phyloP scores from a whole-genome alignment of 1,284 basidiomycete genomes.

The Limonomyces culmigenus region DNA sequence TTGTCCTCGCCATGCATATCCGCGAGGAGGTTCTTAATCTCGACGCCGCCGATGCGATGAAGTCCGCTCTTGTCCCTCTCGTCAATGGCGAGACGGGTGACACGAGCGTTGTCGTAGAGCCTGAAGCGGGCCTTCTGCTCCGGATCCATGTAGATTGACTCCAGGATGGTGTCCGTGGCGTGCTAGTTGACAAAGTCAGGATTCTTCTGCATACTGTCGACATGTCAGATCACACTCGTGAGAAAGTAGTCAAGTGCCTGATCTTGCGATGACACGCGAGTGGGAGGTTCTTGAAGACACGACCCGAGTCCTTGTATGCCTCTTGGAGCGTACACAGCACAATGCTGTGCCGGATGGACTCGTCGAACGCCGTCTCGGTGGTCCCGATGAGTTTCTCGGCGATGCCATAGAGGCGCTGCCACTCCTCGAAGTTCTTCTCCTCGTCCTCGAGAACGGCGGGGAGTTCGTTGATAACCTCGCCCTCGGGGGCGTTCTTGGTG shows the following conservation, averaged over 20 bases:
- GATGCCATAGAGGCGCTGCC: conserved; percentile 10
- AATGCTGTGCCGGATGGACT: conserved; percentile 14
- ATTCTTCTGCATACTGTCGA: too few relatives aligned
- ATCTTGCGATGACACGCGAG: conserved; percentile 13
- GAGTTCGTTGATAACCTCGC: too few relatives aligned
- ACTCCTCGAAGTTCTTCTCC: conserved; percentile 6
- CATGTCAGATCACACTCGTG: too few relatives aligned
- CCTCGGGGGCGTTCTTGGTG: too few relatives aligned
- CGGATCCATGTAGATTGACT: conserved; percentile 7
- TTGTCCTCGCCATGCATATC: background rate
- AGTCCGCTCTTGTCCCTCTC: background rate
- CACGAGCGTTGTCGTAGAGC: conserved; percentile 9
- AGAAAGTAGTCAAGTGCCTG: too few relatives aligned
- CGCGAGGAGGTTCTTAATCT: conserved; percentile 6
- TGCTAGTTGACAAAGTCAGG: conserved; percentile 14
- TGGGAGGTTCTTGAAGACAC: conserved; percentile 11
- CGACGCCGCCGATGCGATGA: conserved; percentile 3
- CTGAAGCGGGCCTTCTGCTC: conserved; percentile 6
- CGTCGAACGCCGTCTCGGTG: conserved; percentile 9
- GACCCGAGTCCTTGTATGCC: conserved; percentile 4
- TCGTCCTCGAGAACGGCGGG: conserved; percentile 6
- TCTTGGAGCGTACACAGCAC: conserved; percentile 11
- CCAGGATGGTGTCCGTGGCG: conserved; percentile 11
- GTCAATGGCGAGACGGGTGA: conserved; percentile 5
- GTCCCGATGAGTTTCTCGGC: conserved; percentile 12